Conservation (phyloP, 2,329 filamentous ascomycete genomes). For the Diplodia corticola region DNA sequence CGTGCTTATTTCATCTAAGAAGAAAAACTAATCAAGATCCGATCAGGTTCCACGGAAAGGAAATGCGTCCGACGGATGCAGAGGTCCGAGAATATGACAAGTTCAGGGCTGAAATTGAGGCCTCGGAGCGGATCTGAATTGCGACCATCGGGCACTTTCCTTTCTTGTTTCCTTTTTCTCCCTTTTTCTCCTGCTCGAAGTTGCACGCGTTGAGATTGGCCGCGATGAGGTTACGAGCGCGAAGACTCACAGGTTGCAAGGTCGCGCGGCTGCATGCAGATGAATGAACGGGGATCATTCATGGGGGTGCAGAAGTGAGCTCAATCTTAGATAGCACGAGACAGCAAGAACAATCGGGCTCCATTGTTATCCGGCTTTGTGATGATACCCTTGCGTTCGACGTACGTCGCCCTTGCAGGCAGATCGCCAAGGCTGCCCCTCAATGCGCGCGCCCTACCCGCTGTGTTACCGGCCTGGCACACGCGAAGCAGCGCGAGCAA, state of each 20-base stretch:
- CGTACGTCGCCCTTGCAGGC: constrained; percentile 9
- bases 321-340: neutral
- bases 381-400: neutral
- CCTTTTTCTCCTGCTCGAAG: neutral
- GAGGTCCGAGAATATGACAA: constrained; percentile 31
- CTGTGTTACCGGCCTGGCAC: neutral
- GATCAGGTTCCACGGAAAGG: constrained; percentile 48
- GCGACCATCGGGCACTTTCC: neutral
- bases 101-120: neutral
- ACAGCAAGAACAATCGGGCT: neutral
- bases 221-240: neutral
- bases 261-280: neutral
- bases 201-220: too few relatives aligned
- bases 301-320: neutral
- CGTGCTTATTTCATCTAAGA: constrained; percentile 51
- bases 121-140: constrained; percentile 1
- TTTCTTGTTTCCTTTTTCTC: neutral
- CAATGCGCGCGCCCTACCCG: constrained; percentile 5
- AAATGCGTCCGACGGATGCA: constrained; percentile 45
- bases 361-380: neutral
- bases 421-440: constrained; percentile 12
- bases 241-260: neutral
- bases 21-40: constrained; percentile 48
- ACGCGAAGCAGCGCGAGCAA: neutral
- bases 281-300: neutral